Evolutionary conservation across 768 basidiomycete genomes (phyloP), one percentile per base, ranked within the genome.

Genomic region (Boletus huronensis): DNA sequence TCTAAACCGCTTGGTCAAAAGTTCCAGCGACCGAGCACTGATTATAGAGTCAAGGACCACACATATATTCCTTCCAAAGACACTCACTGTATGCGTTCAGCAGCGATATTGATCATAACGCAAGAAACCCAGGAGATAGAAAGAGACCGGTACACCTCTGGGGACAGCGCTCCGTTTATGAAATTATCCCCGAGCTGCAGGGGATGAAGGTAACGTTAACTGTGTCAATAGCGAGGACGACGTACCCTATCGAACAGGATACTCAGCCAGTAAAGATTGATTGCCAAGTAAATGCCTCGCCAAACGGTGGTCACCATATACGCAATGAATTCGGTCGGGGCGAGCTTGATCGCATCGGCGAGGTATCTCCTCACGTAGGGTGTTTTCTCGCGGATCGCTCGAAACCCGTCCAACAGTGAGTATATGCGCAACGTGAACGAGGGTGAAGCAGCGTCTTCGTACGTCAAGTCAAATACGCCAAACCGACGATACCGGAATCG

Each of bases 261-360:
- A 31, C 69, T 67, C 2, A 72, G 62, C 26, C 74, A 59, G 49
- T 68, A 74, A 11, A 78, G 60, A 5, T 72, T 70, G 13, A 77
- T 45, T 1, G 72, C 73, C 2, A 71, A 64, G n/a, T 69, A 61
- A 16, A 70, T 29, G 32, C 71, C 60, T 16, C 55, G 39, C 74
- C 74, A 74, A 6, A 71, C 10, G 19, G 60, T 60, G 16, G 64
- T 69, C 4, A 67, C 35, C 34, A 73, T 52, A 47, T 73, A 73
- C 2, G 41, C 44, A 10, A 47, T 28, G 17, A 68, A 57, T 14
- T 57, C 36, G 11, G 3, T 41, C 4, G 68, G 68, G 0, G 66
- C 68, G 19, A 70, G 60, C 31, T 23, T 25, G 48, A 59, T 39
- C 17, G 63, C 48, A 47, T 69, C 68, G 3, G 29, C n/a, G 7